These are phyloP conservation scores for Ochromonas danica DNA, from an alignment of 108 stramenopile species.

Conservation along the genomic window DNA sequence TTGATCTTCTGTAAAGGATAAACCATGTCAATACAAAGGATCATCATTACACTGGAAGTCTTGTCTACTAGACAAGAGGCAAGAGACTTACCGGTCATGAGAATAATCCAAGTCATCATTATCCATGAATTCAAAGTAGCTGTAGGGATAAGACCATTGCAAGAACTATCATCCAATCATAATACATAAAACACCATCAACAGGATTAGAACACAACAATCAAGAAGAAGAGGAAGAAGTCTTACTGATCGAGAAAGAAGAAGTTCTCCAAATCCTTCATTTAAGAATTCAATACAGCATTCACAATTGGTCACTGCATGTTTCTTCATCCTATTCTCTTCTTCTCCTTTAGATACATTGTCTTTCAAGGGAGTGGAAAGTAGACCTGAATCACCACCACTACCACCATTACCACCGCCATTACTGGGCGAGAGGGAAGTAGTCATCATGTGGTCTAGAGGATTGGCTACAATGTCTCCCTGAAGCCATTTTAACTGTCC, in stretches of 20 bases:
- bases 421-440: not conserved
- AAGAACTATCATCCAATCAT: no score
- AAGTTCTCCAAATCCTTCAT: conserved; percentile 28
- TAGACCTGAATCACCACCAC: not conserved
- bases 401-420: not conserved
- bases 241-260: no score
- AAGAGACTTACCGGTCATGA: no score
- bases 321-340: no score
- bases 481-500: conserved; percentile 19
- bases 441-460: not conserved
- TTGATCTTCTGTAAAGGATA: not conserved
- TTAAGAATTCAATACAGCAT: conserved; percentile 2
- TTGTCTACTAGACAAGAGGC: no score
- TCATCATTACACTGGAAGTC: no score
- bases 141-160: conserved; percentile 21
- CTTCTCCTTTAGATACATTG: not conserved
- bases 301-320: not conserved
- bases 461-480: not conserved
- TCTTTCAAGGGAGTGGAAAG: not conserved
- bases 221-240: not conserved
- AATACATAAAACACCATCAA: not conserved
- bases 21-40: no score
- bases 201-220: not conserved
- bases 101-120: no score
- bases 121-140: conserved; percentile 16